Base-by-base conservation (phyloP, 2,329 filamentous ascomycete species). In the Aspergillus clavatus region DNA sequence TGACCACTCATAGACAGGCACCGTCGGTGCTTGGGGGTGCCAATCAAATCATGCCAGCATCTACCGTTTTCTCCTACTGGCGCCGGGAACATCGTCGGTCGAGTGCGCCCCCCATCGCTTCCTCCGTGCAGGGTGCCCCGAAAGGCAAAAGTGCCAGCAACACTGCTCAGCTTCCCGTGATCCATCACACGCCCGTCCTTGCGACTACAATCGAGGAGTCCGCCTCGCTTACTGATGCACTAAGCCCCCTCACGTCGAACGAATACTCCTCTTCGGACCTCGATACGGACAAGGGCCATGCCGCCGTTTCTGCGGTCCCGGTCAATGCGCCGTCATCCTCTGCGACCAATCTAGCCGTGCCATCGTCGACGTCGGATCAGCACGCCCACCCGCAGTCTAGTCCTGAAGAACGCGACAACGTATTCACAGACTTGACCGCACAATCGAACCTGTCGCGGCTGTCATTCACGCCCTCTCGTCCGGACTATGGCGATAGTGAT, bases 41-140 rank as follows among this genome's bases (percentile, higher is more conserved):
- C 42, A 23, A 27, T 43, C 38, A 38, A n/a, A 57, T 21, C 50
- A 68, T 69, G 66, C 55, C 63, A 5, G 60, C 65, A 3, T 68
- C 65, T 31, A 61, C 65, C 16, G 66, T 68, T 38, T 69, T 69
- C 48, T 66, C 65, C 21, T 69, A 69, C 48, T 68, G 62, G 65
- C 65, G 66, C 43, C 65, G 65, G 49, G 65, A 68, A 40, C 63
- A 67, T 46, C 65, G 65, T 51, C 65, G 65, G 42, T 62, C 59
- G 26, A 61, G 56, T 48, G 59, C 60, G 28, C 56, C 58, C 24
- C 62, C 61, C 45, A 53, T 56, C 45, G 49, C 56, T 18, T 52
- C 57, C 22, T 52, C 56, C 47, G 46, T 52, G 27, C 52, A 55
- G 42, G 49, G 51, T 51, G 47, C 48, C 40, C 45, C 50, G 21